A percentile compares a stretch with the other conserved stretches of the same genome.
These are phyloP conservation scores for Corylus avellana DNA, from an alignment of 306 rosid species.

Conservation along the genomic window DNA sequence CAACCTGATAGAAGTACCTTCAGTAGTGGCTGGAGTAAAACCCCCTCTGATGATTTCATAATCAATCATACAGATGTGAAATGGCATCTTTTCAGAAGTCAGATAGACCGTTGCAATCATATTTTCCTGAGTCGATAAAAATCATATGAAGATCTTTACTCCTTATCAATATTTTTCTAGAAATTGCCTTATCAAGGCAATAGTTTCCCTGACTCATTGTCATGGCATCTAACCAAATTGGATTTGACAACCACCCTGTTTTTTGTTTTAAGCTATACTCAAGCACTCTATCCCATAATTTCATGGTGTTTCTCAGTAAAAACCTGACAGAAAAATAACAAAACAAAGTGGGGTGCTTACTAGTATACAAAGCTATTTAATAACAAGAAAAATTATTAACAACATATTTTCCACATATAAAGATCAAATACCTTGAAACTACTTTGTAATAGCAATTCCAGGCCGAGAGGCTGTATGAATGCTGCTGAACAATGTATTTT, in stretches of 20 bases:
- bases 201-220: not conserved
- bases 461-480: slow-evolving; percentile 78
- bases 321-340: not conserved
- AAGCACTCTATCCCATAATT: not conserved
- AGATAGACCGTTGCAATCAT: no score
- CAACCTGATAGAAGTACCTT: no score
- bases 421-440: slow-evolving; percentile 55
- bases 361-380: not conserved
- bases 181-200: not conserved
- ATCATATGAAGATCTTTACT: not conserved
- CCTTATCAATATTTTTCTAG: not conserved
- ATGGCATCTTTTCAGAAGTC: no score
- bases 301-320: not conserved
- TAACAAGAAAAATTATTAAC: not conserved
- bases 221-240: not conserved
- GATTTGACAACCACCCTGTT: not conserved
- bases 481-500: slow-evolving; percentile 73
- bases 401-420: not conserved
- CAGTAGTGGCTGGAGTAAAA: no score
- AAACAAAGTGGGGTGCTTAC: not conserved
- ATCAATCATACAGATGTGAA: no score
- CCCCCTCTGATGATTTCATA: no score
- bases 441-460: slow-evolving; percentile 99
- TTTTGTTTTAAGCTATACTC: not conserved
- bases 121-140: not conserved